phyloP scores from a whole-genome alignment of 192 early-diverging fungal genomes.

The Coemansia guatemalensis region DNA sequence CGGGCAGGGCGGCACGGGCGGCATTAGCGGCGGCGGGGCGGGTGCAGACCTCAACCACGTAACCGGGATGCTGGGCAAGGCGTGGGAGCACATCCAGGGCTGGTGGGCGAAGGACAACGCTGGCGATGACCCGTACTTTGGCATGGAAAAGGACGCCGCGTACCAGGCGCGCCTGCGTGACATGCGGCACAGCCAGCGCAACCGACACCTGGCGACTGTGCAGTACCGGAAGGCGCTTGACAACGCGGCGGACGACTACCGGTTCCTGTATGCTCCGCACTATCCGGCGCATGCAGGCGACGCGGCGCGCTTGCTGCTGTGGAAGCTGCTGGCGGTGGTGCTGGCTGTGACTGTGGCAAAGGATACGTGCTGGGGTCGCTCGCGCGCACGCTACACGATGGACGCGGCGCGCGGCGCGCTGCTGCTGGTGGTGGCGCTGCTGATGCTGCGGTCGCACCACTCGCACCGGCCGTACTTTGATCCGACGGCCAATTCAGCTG shows the following conservation, averaged over 20 bases:
- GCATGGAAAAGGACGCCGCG: conserved; percentile 50
- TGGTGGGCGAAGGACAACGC: conserved; percentile 21
- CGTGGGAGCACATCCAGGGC: conserved; percentile 39
- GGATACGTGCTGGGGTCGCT: conserved; percentile 63
- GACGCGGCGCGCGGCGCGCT: conserved; percentile 52
- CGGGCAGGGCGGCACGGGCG: conserved; percentile 10
- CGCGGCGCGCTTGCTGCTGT: conserved; percentile 58
- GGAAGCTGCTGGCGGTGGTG: conserved; percentile 56
- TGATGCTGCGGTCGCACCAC: conserved; percentile 58
- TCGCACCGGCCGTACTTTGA: conserved; percentile 61
- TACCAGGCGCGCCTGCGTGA: conserved; percentile 50
- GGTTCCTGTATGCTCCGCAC: conserved; percentile 60
- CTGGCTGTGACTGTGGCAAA: conserved; percentile 55
- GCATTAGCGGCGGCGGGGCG: not conserved
- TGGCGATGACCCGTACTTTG: conserved; percentile 37
- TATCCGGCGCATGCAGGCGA: conserved; percentile 54
- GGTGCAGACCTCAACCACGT: conserved; percentile 5
- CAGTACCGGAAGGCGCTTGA: conserved; percentile 58
- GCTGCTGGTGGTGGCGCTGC: conserved; percentile 53
- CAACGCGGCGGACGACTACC: conserved; percentile 57
- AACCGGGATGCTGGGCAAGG: conserved; percentile 9
- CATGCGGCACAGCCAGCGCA: conserved; percentile 46
- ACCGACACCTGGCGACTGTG: conserved; percentile 56
- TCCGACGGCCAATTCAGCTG: conserved; percentile 56
- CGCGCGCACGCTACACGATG: conserved; percentile 45